A percentile compares a stretch with the other conserved stretches of the same genome.
phyloP scores from a whole-genome alignment of 202 grass and related monocot species.

The Eragrostis tef region DNA sequence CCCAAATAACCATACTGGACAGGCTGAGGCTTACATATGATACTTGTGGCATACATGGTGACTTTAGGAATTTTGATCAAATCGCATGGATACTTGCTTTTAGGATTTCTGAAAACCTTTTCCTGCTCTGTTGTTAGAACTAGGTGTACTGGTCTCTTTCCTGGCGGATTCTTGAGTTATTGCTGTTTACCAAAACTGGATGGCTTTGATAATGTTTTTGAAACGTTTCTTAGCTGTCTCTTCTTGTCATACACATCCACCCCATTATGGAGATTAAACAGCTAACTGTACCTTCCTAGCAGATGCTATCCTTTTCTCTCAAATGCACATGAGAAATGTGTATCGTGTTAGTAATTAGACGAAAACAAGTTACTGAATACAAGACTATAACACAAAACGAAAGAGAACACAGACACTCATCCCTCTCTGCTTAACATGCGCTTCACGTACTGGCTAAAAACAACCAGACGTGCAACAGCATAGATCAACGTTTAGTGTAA shows the following conservation, averaged over 20 bases:
- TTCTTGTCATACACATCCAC: slow-evolving; percentile 28
- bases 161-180: not conserved
- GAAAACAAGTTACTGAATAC: not conserved
- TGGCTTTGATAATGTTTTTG: slow-evolving; percentile 6
- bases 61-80: slow-evolving; percentile 5
- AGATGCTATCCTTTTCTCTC: slow-evolving; percentile 6
- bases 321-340: not conserved
- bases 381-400: not conserved
- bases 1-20: not conserved
- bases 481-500: slow-evolving; percentile 41
- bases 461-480: not conserved
- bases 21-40: not conserved
- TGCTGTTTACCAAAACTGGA: not conserved
- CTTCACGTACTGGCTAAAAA: too few species aligned
- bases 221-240: slow-evolving; percentile 13
- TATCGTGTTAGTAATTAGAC: not conserved
- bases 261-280: slow-evolving; percentile 29
- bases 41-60: slow-evolving; percentile 18
- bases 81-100: slow-evolving; percentile 1
- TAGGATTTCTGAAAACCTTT: not conserved
- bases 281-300: slow-evolving; percentile 36
- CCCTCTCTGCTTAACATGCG: too few species aligned
- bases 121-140: slow-evolving; percentile 1
- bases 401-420: not conserved
- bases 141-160: slow-evolving; percentile 23